Conservation (phyloP, 371 early-diverging fungal genomes). For the Capillidium heterosporum region DNA sequence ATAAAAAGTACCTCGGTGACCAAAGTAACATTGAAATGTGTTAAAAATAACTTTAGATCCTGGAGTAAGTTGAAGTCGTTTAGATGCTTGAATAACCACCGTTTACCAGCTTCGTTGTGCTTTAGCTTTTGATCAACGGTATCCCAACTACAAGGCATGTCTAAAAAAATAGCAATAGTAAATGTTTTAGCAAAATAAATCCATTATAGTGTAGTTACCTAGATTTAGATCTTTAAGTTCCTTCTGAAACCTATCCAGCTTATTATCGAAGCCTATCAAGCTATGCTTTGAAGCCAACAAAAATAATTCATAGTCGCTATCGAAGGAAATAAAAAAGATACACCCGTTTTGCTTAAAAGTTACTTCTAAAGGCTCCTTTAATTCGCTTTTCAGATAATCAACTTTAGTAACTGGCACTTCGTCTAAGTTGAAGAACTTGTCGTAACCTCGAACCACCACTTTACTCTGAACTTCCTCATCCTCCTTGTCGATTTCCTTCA, state of each 20-base stretch:
- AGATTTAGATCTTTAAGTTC: neutral
- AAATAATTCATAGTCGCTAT: conserved; percentile 23
- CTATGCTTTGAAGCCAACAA: conserved; percentile 83
- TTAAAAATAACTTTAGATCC: conserved; percentile 58
- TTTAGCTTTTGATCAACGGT: conserved; percentile 10
- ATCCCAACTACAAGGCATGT: too few relatives aligned
- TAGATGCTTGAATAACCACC: conserved; percentile 62
- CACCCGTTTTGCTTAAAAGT: conserved; percentile 94
- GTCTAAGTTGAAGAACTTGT: conserved; percentile 82
- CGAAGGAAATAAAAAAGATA: conserved; percentile 60
- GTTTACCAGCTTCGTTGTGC: conserved; percentile 51
- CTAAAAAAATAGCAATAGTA: too few relatives aligned
- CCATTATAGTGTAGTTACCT: neutral
- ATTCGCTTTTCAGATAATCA: conserved; percentile 31
- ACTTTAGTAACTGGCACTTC: conserved; percentile 39
- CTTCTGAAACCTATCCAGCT: conserved; percentile 8
- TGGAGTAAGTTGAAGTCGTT: conserved; percentile 24
- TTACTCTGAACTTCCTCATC: too few relatives aligned
- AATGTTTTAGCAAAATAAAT: too few relatives aligned
- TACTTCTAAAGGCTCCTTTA: conserved; percentile 72
- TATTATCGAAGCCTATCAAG: conserved; percentile 15
- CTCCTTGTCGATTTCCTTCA: too few relatives aligned
- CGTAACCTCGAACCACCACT: conserved; percentile 74
- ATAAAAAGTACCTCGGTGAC: conserved; percentile 49
- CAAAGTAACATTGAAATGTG: conserved; percentile 51